Base-by-base conservation (phyloP, 139 green algal genomes). In the Pseudopediastrum boryanum region DNA sequence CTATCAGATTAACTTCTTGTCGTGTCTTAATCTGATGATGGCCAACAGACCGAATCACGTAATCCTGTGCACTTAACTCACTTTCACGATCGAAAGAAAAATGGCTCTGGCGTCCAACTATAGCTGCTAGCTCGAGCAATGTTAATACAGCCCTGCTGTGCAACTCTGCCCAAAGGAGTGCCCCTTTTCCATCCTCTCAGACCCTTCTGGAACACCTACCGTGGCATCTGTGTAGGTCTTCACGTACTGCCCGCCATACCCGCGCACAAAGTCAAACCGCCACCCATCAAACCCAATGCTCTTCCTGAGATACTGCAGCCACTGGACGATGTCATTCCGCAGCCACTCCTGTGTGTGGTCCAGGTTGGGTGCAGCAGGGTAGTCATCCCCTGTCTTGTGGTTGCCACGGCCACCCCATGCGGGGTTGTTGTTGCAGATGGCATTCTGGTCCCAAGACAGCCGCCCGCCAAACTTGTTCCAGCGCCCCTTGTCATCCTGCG, bases 231-330 rank as follows among this genome's bases (percentile, higher is more conserved):
- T 82, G 78, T 96, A 97, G 29, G 72, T 70, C 75, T 86, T 86
- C 29, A 41, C 61, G 43, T 86, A 88, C 48, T 85, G 59, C 66
- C 89, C 89, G 4, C 74, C 50, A 71, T 91, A 94, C 71, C 90
- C 94, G 76, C 97, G 96, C 62, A 97, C 93, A 75, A 95, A 98
- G 85, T 98, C 96, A 84, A 98, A 97, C 42, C 96, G 88, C 93
- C 94, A 99, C 59, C 95, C 96, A 63, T 98, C 92, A 87, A 95
- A 98, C 41, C 95, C 95, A 27, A 99, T 93, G 58, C 84, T 91
- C 44, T 93, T 90, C 65, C 91, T 87, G 71, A 98, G 86, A 67
- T 84, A 97, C 44, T 90, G 91, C 73, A 98, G 77, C 95, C 95
- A 98, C 50, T 93, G 78, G 4, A 80, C 89, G 43, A 98, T 85